Percentiles rank a stretch among this genome's conserved stretches.
phyloP scores from a whole-genome alignment of 2,329 filamentous ascomycete species.

The Zymoseptoria ardabiliae region DNA sequence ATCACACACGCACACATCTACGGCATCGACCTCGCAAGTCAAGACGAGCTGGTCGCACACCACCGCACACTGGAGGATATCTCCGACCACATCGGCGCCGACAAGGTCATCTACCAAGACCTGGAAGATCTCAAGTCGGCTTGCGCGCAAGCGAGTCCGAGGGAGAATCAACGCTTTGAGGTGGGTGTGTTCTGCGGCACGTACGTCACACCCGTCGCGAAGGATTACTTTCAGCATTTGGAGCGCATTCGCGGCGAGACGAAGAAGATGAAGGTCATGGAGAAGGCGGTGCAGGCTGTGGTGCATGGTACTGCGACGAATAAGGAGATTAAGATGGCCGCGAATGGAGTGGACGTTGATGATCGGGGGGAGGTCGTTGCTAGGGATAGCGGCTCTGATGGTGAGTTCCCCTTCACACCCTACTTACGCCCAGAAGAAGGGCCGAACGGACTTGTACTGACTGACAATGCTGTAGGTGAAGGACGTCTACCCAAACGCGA shows the following conservation, averaged over 20 bases:
- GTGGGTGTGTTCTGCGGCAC: slow-evolving; percentile 86
- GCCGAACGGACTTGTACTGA: not conserved
- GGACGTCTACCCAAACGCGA: slow-evolving; percentile 17
- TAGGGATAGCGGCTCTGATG: slow-evolving; percentile 27
- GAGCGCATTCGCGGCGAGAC: slow-evolving; percentile 64
- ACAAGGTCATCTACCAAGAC: slow-evolving; percentile 69
- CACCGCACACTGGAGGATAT: slow-evolving; percentile 56
- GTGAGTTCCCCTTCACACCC: slow-evolving; percentile 11
- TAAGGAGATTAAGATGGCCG: slow-evolving; percentile 54
- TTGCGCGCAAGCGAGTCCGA: slow-evolving; percentile 63
- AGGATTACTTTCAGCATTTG: slow-evolving; percentile 75
- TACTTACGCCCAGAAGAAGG: no score
- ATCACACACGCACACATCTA: slow-evolving; percentile 84
- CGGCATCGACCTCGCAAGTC: slow-evolving; percentile 67
- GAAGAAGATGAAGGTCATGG: slow-evolving; percentile 58
- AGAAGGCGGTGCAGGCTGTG: slow-evolving; percentile 58
- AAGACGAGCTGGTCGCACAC: slow-evolving; percentile 63
- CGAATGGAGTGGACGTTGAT: slow-evolving; percentile 54
- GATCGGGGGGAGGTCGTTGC: slow-evolving; percentile 51
- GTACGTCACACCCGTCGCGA: slow-evolving; percentile 73
- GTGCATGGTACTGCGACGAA: slow-evolving; percentile 55
- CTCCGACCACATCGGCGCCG: slow-evolving; percentile 62
- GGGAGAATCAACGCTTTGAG: slow-evolving; percentile 63
- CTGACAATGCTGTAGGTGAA: slow-evolving; percentile 16
- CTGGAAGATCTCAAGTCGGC: slow-evolving; percentile 73